phyloP scores from a whole-genome alignment of 192 early-diverging fungal genomes.

The Neocallimastix lanati region DNA sequence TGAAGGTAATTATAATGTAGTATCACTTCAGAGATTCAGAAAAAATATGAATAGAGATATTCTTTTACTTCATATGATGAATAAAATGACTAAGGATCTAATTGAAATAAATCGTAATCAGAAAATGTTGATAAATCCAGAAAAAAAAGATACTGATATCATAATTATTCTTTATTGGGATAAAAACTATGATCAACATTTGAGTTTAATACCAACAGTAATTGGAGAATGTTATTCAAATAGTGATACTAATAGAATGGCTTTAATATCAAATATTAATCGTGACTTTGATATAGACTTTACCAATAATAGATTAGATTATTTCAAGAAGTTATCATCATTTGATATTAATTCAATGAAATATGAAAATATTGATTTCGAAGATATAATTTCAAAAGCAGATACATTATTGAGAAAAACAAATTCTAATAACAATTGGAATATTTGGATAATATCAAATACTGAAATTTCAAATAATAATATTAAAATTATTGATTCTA shows the following conservation, averaged over 20 bases:
- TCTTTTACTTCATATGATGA: not conserved
- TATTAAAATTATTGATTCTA: not conserved
- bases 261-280: not conserved
- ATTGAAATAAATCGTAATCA: not conserved
- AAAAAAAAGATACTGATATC: not conserved
- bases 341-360: not conserved
- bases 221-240: not conserved
- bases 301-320: not conserved
- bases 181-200: not conserved
- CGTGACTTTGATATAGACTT: not conserved
- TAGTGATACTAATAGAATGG: not conserved
- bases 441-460: not conserved
- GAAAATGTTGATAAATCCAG: not conserved
- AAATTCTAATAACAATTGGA: not conserved
- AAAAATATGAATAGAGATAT: not conserved
- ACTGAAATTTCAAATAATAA: not conserved
- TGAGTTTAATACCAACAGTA: not conserved
- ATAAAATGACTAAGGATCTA: not conserved
- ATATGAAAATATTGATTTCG: not conserved
- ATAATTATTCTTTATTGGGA: not conserved
- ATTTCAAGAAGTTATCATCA: not conserved
- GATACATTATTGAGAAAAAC: not conserved
- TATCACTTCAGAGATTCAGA: not conserved
- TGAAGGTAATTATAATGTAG: not conserved
- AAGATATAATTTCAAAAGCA: not conserved